Evolutionary conservation across 2,329 filamentous ascomycete genomes (phyloP), one percentile per base, ranked within the genome.

Genomic region (Alternaria viburni): DNA sequence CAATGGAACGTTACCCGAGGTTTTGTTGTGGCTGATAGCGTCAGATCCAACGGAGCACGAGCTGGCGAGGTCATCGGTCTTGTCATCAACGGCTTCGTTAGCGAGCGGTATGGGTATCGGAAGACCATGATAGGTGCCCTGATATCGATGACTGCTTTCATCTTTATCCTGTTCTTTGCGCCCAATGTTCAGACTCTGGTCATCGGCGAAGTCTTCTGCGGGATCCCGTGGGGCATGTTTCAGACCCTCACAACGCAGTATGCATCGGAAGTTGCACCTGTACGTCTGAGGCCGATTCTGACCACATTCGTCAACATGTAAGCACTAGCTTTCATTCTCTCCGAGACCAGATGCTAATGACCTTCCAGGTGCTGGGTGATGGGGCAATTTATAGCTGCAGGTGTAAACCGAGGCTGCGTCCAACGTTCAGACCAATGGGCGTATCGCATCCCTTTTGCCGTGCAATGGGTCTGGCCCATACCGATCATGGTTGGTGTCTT

Each of bases 391-490:
- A 89, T 92, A 55, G 89, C 88, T 32, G 89, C 90, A 56, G 89
- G 89, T 17, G 89, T 91, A 59, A 89, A 92, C 71, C 87, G 87
- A 74, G 84, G 85, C 61, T 90, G 91, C 83, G 80, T 91, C 45
- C 81, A 85, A 73, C 86, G 89, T 45, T 77, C 85, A 6, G 89
- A 91, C 68, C 83, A 91, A 76, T 90, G 88, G 88, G 86, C 88
- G 0, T 91, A 89, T 75, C 84, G 88, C 32, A 89, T 91, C 30
- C 77, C 77, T 0, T 92, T 90, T 68, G 89, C 86, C 0, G 81
- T 93, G 21, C 90, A 93, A 78, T 93, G 90, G 90, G 89, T 92
- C 78, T 92, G 90, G 90, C 89, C 90, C 0, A 69, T 90, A 8
- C 89, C 89, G 4, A 84, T 92, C 17, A 84, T 88, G 50, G 77